Conservation (phyloP, 345 rosid species). For the Euphorbia tirucalli region DNA sequence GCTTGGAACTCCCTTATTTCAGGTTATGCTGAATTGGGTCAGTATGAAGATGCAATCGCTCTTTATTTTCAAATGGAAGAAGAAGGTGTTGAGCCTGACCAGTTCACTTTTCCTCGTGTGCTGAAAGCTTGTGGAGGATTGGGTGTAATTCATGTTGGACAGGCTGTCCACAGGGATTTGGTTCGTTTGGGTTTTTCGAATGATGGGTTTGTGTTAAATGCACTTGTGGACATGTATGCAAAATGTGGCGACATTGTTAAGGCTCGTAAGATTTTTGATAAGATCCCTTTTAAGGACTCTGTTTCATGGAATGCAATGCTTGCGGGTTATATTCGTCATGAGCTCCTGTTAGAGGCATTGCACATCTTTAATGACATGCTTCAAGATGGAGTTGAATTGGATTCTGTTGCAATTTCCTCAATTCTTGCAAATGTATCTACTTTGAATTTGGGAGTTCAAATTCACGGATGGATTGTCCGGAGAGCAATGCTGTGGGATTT, state of each 20-base stretch:
- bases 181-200: slow-evolving; percentile 61
- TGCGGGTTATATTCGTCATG: slow-evolving; percentile 60
- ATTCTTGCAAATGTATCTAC: slow-evolving; percentile 47
- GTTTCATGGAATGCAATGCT: slow-evolving; percentile 85
- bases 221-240: slow-evolving; percentile 89
- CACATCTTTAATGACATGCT: slow-evolving; percentile 52
- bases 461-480: slow-evolving; percentile 76
- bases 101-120: slow-evolving; percentile 75
- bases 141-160: slow-evolving; percentile 63
- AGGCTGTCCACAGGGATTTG: slow-evolving; percentile 70
- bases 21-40: slow-evolving; percentile 63
- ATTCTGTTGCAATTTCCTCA: slow-evolving; percentile 67
- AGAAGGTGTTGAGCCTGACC: slow-evolving; percentile 72
- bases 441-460: slow-evolving; percentile 44
- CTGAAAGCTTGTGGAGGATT: slow-evolving; percentile 84
- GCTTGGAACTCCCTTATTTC: slow-evolving; percentile 90
- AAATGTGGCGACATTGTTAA: slow-evolving; percentile 87
- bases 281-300: slow-evolving; percentile 47
- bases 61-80: slow-evolving; percentile 90
- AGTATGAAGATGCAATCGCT: slow-evolving; percentile 76
- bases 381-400: slow-evolving; percentile 52
- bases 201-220: slow-evolving; percentile 61
- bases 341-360: slow-evolving; percentile 51
- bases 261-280: slow-evolving; percentile 66
- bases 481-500: slow-evolving; percentile 56